Conservation (phyloP, 345 rosid species). For the Cochlearia excelsa region DNA sequence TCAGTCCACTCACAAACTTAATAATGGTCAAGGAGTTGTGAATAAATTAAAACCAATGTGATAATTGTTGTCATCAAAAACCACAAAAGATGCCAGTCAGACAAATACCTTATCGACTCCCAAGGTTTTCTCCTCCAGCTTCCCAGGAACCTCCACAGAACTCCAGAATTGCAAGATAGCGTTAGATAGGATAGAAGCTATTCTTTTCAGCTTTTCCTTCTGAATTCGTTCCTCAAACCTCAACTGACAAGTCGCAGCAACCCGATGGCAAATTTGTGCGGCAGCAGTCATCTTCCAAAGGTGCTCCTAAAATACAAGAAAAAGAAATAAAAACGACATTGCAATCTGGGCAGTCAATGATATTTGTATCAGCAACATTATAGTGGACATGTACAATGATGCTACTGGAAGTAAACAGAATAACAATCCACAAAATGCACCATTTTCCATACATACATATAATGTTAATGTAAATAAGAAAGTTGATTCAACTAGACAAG, state of each 20-base stretch:
- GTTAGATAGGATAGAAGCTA: conserved; percentile 64
- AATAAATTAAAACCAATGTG: background rate
- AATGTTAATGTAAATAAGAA: conserved; percentile 13
- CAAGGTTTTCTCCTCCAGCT: conserved; percentile 37
- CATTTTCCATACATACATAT: conserved; percentile 6
- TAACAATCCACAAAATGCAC: conserved; percentile 16
- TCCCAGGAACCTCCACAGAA: conserved; percentile 47
- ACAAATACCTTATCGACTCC: conserved; percentile 27
- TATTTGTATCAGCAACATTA: conserved; percentile 12
- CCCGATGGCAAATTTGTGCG: conserved; percentile 67
- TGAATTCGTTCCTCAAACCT: conserved; percentile 51
- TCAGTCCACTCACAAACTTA: conserved; percentile 21
- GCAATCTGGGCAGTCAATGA: conserved; percentile 2
- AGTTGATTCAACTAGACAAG: conserved; percentile 33
- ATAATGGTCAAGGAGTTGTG: conserved; percentile 23
- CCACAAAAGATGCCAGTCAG: conserved; percentile 7
- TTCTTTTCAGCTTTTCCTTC: conserved; percentile 48
- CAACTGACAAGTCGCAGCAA: conserved; percentile 53
- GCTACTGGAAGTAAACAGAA: conserved; percentile 1
- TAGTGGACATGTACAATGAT: background rate
- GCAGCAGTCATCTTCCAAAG: conserved; percentile 98
- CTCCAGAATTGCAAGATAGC: conserved; percentile 90
- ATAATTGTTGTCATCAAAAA: background rate
- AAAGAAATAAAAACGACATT: conserved; percentile 14
- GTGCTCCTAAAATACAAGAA: conserved; percentile 62